phyloP scores from a whole-genome alignment of 768 basidiomycete species.

The Mycena venus region DNA sequence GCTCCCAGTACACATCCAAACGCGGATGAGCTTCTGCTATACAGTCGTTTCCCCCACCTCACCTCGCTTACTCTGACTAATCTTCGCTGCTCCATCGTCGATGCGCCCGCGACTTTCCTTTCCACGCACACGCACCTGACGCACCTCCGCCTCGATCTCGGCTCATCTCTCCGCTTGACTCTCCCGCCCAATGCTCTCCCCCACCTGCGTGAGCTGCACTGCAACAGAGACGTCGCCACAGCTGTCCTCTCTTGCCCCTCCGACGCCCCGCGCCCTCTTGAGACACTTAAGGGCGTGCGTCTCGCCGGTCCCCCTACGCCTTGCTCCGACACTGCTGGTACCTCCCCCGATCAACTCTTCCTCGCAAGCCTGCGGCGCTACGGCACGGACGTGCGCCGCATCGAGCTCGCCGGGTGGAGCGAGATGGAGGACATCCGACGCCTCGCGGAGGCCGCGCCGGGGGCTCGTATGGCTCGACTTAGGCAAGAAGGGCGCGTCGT shows the following conservation, averaged over 20 bases:
- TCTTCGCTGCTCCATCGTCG: slow-evolving; percentile 60
- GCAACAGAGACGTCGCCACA: slow-evolving; percentile 61
- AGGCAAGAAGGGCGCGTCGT: slow-evolving; percentile 56
- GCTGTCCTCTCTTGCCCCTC: slow-evolving; percentile 64
- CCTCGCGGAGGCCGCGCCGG: slow-evolving; percentile 62
- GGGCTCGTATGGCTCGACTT: slow-evolving; percentile 69
- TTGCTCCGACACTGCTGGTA: slow-evolving; percentile 12
- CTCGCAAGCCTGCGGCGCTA: slow-evolving; percentile 54
- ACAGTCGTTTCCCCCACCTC: slow-evolving; percentile 68
- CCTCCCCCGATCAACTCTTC: slow-evolving; percentile 51
- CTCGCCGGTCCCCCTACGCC: slow-evolving; percentile 50
- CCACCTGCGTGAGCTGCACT: slow-evolving; percentile 59
- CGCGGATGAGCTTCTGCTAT: slow-evolving; percentile 69
- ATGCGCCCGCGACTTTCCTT: slow-evolving; percentile 64
- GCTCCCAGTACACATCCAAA: slow-evolving; percentile 49
- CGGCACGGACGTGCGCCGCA: slow-evolving; percentile 52
- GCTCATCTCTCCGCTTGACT: slow-evolving; percentile 41
- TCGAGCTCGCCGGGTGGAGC: slow-evolving; percentile 70
- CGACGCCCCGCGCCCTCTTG: slow-evolving; percentile 61
- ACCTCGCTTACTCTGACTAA: slow-evolving; percentile 67
- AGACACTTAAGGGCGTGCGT: slow-evolving; percentile 67
- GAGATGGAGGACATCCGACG: slow-evolving; percentile 72
- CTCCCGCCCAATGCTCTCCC: slow-evolving; percentile 57
- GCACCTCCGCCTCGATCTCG: slow-evolving; percentile 66
- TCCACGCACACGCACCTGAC: slow-evolving; percentile 67